Evolutionary conservation across 768 basidiomycete species (phyloP).

Genomic region (Mycena epipterygia): DNA sequence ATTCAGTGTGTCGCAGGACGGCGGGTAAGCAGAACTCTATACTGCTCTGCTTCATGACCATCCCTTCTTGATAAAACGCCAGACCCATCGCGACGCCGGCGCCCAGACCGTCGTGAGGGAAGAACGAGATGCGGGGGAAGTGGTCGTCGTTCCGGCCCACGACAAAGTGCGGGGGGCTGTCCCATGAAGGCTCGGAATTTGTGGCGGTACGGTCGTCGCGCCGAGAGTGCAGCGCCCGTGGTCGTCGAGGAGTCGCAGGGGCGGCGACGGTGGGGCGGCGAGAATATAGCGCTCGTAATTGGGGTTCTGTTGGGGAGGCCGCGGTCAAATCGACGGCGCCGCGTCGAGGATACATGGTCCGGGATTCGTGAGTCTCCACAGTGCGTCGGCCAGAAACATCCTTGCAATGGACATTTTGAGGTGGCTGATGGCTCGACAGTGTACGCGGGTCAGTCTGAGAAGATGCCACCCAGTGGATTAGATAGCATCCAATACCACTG

Average conservation of each 20-base stretch:
- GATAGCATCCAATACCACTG: background rate
- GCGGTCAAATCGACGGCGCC: background rate
- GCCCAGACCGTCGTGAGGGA: conserved; percentile 18
- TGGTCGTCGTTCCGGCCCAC: background rate
- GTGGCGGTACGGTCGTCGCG: background rate
- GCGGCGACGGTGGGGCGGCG: background rate
- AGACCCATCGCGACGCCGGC: conserved; percentile 27
- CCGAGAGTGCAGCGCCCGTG: background rate
- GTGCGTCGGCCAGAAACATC: too few relatives aligned
- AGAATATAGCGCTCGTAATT: background rate
- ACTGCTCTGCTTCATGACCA: conserved; percentile 25
- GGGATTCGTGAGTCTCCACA: background rate
- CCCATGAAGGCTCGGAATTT: background rate
- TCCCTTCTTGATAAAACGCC: conserved; percentile 29
- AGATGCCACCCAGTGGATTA: background rate
- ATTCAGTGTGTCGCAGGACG: background rate
- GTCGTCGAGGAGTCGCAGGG: background rate
- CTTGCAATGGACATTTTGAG: background rate
- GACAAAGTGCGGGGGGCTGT: background rate
- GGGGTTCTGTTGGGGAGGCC: background rate
- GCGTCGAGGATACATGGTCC: background rate
- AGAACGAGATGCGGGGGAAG: conserved; percentile 18
- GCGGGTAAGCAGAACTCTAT: conserved; percentile 11
- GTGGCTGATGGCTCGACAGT: too few relatives aligned
- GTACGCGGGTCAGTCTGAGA: too few relatives aligned